These are phyloP conservation scores for Monilinia fructicola DNA, from an alignment of 2,329 filamentous ascomycete genomes.

Conservation along the genomic window DNA sequence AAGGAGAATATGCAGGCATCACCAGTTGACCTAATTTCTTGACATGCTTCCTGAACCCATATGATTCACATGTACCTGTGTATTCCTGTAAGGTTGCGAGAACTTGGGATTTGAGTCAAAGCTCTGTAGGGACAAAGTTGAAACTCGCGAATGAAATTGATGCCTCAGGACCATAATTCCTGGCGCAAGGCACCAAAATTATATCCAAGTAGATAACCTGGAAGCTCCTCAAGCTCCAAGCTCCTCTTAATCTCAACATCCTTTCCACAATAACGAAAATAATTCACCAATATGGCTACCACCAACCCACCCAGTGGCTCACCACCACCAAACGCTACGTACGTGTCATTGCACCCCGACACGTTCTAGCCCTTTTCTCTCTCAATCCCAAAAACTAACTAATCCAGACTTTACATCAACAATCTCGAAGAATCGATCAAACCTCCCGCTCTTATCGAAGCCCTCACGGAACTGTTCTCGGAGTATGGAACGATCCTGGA, in stretches of 20 bases:
- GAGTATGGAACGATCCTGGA: slow-evolving; percentile 87
- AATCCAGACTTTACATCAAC: slow-evolving; percentile 64
- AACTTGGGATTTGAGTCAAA: not conserved
- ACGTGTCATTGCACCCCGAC: slow-evolving; percentile 74
- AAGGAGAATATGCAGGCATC: no score
- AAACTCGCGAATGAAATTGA: not conserved
- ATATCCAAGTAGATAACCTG: no score
- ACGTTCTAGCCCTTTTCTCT: slow-evolving; percentile 44
- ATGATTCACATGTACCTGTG: not conserved
- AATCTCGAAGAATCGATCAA: slow-evolving; percentile 95
- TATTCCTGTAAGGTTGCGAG: not conserved
- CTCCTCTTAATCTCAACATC: slow-evolving; percentile 2
- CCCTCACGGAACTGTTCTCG: slow-evolving; percentile 75
- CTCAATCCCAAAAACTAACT: slow-evolving; percentile 5
- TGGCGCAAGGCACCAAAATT: slow-evolving; percentile 10
- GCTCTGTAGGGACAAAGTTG: not conserved
- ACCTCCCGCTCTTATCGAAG: slow-evolving; percentile 69
- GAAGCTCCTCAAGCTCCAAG: not conserved
- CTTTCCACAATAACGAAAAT: not conserved
- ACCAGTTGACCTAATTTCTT: no score
- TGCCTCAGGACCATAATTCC: not conserved
- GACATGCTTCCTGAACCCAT: not conserved
- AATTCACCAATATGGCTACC: slow-evolving; percentile 13
- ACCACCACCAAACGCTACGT: slow-evolving; percentile 58
- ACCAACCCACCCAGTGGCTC: slow-evolving; percentile 13